These are phyloP conservation scores for Quercus mongolica DNA, from an alignment of 306 rosid species.

Conservation along the genomic window DNA sequence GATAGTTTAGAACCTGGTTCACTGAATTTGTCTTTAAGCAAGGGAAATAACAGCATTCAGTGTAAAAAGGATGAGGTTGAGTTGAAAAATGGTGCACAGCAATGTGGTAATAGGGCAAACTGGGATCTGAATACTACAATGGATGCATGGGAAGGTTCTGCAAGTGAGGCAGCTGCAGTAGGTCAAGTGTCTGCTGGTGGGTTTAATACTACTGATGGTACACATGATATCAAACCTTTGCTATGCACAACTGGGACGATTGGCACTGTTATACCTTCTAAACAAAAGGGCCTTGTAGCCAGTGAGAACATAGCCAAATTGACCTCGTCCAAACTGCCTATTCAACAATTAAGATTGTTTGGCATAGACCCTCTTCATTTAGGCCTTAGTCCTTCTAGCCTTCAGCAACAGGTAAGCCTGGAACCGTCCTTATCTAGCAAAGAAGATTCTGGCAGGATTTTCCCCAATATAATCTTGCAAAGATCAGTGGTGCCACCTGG, in stretches of 20 bases:
- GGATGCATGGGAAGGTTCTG: slow-evolving; percentile 88
- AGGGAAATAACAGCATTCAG: slow-evolving; percentile 34
- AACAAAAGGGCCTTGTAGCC: slow-evolving; percentile 21
- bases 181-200: slow-evolving; percentile 34
- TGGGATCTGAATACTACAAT: slow-evolving; percentile 97
- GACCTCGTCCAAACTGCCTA: slow-evolving; percentile 17
- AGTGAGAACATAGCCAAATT: slow-evolving; percentile 20
- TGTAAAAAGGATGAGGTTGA: slow-evolving; percentile 30
- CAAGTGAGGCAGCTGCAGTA: slow-evolving; percentile 28
- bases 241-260: slow-evolving; percentile 24
- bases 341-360: slow-evolving; percentile 13
- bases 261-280: slow-evolving; percentile 15
- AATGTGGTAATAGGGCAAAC: slow-evolving; percentile 63
- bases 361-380: slow-evolving; percentile 25
- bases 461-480: slow-evolving; percentile 21
- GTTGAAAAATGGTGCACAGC: slow-evolving; percentile 17
- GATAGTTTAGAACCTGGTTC: slow-evolving; percentile 42
- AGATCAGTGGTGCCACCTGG: slow-evolving; percentile 19
- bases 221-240: slow-evolving; percentile 27
- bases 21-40: slow-evolving; percentile 63
- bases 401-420: slow-evolving; percentile 10
- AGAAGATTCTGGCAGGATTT: slow-evolving; percentile 28
- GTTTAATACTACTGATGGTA: slow-evolving; percentile 15
- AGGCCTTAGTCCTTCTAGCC: slow-evolving; percentile 32
- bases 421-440: slow-evolving; percentile 37